A percentile compares a stretch with the other conserved stretches of the same genome.
These are phyloP conservation scores for Hibiscus mutabilis DNA, from an alignment of 345 rosid genomes.

Conservation along the genomic window DNA sequence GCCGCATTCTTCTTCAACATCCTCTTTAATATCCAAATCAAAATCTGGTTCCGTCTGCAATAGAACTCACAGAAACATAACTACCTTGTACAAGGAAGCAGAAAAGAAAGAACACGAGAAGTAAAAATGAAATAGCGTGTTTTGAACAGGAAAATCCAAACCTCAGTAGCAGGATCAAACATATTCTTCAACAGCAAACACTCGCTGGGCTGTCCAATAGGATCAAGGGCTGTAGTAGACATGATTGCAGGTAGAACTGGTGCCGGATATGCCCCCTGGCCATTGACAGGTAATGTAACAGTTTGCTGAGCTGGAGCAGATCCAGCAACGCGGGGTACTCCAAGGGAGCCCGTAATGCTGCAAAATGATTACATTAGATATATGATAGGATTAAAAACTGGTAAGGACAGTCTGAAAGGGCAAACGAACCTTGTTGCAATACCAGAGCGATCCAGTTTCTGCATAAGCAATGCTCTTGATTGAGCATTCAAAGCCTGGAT, in stretches of 20 bases:
- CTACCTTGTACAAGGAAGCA: background rate
- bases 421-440: conserved; percentile 57
- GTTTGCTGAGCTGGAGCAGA: conserved; percentile 42
- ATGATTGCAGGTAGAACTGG: conserved; percentile 49
- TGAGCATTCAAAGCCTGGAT: conserved; percentile 83
- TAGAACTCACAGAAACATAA: conserved; percentile 5
- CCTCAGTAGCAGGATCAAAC: conserved; percentile 95
- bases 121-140: background rate
- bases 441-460: conserved; percentile 87
- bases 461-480: conserved; percentile 81
- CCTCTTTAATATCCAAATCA: conserved; percentile 70
- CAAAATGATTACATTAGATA: conserved; percentile 4
- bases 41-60: conserved; percentile 79
- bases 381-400: background rate
- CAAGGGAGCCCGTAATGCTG: conserved; percentile 68
- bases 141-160: conserved; percentile 16
- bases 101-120: background rate
- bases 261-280: conserved; percentile 43
- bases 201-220: conserved; percentile 77
- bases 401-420: conserved; percentile 1
- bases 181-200: conserved; percentile 82
- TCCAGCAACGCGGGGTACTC: conserved; percentile 62
- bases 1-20: conserved; percentile 76
- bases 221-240: conserved; percentile 38
- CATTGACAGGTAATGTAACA: conserved; percentile 42